Percentiles rank a stretch among this genome's conserved stretches.
Evolutionary conservation across 2,329 filamentous ascomycete genomes (phyloP).

Genomic region (Diaporthe batatas): DNA sequence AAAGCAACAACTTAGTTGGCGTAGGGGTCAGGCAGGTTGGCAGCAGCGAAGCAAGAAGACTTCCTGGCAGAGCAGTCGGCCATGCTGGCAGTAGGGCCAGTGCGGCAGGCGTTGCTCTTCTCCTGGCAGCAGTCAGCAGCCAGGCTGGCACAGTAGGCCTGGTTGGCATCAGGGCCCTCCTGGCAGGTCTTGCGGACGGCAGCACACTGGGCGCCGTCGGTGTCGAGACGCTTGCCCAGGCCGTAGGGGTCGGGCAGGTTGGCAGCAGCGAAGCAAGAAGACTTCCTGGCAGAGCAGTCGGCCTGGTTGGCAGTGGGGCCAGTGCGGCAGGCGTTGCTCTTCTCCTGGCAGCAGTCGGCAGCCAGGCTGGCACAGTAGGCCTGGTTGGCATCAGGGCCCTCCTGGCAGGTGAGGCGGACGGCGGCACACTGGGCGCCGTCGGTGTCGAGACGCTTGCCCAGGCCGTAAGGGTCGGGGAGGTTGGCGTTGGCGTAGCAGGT

Average conservation of each 20-base stretch:
- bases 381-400: neutral
- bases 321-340: constrained; percentile 10
- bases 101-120: constrained; percentile 11
- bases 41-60: constrained; percentile 20
- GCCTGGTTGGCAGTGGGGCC: constrained; percentile 20
- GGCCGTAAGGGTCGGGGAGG: constrained; percentile 16
- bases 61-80: constrained; percentile 9
- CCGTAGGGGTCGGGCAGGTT: constrained; percentile 16
- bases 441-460: constrained; percentile 13
- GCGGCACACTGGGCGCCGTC: constrained; percentile 18
- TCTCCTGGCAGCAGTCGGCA: constrained; percentile 4
- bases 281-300: constrained; percentile 8
- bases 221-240: constrained; percentile 7
- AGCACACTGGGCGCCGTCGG: constrained; percentile 22
- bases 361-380: constrained; percentile 1
- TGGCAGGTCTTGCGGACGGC: neutral
- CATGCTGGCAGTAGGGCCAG: constrained; percentile 17
- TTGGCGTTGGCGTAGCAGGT: constrained; percentile 15
- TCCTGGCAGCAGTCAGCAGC: constrained; percentile 17
- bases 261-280: constrained; percentile 17
- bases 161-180: neutral
- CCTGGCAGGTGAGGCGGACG: neutral
- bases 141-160: neutral
- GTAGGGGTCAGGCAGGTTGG: constrained; percentile 14
- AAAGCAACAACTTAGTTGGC: constrained; percentile 21